Conservation (phyloP, 345 rosid species). For the Noccaea caerulescens region DNA sequence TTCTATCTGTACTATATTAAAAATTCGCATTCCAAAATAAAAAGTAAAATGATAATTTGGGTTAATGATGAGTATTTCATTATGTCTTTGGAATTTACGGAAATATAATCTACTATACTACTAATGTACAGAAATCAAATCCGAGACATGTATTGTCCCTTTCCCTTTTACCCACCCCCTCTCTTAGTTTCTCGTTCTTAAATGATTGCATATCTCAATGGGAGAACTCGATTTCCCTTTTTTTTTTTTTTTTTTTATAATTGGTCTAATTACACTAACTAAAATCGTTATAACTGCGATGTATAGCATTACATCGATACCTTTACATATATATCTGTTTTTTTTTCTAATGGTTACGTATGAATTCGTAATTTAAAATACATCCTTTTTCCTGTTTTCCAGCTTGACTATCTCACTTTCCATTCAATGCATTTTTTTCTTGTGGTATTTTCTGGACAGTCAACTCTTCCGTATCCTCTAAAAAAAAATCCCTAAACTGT, state of each 20-base stretch:
- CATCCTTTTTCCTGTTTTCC: background rate
- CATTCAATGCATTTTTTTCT: constrained; percentile 4
- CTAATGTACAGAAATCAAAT: constrained; percentile 8
- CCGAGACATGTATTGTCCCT: constrained; percentile 20
- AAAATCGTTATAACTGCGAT: background rate
- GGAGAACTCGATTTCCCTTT: background rate
- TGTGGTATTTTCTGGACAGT: background rate
- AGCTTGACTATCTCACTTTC: background rate
- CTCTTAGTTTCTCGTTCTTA: constrained; percentile 20
- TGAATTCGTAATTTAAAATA: background rate
- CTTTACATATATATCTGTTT: too few species aligned
- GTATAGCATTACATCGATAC: background rate
- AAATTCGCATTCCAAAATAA: constrained; percentile 6
- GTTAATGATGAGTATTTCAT: constrained; percentile 12
- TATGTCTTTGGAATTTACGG: constrained; percentile 8
- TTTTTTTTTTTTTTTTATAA: background rate
- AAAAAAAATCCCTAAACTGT: background rate
- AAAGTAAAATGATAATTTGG: background rate
- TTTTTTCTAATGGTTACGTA: too few species aligned
- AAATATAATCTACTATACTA: constrained; percentile 12
- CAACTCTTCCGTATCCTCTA: background rate
- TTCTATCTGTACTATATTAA: constrained; percentile 17
- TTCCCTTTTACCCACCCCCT: constrained; percentile 34
- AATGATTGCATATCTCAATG: constrained; percentile 27
- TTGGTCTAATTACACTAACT: too few species aligned